phyloP scores from a whole-genome alignment of 441 rosid species.

The Populus trichocarpa region DNA sequence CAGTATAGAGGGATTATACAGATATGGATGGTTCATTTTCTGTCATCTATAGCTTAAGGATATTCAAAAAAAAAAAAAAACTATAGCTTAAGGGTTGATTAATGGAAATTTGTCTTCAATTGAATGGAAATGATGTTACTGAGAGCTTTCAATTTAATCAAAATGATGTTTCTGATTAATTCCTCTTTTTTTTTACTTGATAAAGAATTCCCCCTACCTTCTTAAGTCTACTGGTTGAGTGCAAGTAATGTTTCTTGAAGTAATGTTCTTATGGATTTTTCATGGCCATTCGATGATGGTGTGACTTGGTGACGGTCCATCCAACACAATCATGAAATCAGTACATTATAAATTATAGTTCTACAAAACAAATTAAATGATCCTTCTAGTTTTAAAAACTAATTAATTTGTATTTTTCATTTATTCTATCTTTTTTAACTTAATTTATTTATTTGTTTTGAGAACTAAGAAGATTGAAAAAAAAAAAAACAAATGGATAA shows the following conservation, averaged over 20 bases:
- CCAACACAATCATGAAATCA: not conserved
- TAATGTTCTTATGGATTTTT: not conserved
- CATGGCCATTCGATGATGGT: not conserved
- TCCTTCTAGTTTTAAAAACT: no score
- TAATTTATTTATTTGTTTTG: no score
- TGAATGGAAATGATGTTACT: not conserved
- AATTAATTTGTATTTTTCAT: no score
- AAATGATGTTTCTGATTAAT: not conserved
- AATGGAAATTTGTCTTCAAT: not conserved
- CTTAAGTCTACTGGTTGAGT: not conserved
- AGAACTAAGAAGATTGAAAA: no score
- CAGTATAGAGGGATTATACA: conserved; percentile 6
- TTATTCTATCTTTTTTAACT: no score
- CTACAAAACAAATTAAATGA: no score
- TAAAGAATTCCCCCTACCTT: not conserved
- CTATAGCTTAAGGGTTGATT: not conserved
- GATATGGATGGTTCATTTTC: conserved; percentile 8
- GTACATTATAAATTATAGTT: no score
- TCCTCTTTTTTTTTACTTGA: not conserved
- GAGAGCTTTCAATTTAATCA: not conserved
- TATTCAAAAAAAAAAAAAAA: not conserved
- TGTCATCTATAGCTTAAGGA: conserved; percentile 2
- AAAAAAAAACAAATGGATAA: no score
- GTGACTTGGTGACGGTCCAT: not conserved
- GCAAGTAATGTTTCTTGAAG: not conserved